These are phyloP conservation scores for Leccinum uliginosum DNA, from an alignment of 768 basidiomycete genomes.

Conservation along the genomic window DNA sequence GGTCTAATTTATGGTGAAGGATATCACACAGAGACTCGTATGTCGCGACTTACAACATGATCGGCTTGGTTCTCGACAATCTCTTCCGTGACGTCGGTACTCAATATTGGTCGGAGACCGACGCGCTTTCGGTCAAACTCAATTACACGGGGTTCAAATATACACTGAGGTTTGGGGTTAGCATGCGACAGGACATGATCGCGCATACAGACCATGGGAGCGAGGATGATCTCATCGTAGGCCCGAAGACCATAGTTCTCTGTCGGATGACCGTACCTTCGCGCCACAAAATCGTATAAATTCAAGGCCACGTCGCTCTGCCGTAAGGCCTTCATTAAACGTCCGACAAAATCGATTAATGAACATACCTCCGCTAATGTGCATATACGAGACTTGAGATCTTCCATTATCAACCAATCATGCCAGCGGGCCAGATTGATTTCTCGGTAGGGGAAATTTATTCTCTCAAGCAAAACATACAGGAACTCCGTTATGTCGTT, in stretches of 20 bases:
- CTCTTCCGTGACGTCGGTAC: constrained; percentile 69
- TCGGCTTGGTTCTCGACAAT: constrained; percentile 55
- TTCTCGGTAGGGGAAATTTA: constrained; percentile 85
- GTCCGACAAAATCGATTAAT: constrained; percentile 2
- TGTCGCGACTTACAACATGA: constrained; percentile 40
- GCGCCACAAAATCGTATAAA: constrained; percentile 84
- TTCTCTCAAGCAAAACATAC: constrained; percentile 70
- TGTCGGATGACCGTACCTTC: constrained; percentile 68
- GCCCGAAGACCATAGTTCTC: constrained; percentile 87
- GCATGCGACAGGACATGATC: neutral
- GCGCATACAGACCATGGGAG: constrained; percentile 71
- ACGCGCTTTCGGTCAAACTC: constrained; percentile 78
- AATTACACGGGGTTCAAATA: constrained; percentile 91
- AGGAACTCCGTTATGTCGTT: constrained; percentile 94
- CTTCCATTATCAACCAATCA: constrained; percentile 91
- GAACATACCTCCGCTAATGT: constrained; percentile 78
- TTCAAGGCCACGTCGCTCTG: constrained; percentile 89
- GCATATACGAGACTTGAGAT: constrained; percentile 79
- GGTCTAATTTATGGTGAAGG: constrained; percentile 49
- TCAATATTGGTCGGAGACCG: constrained; percentile 44
- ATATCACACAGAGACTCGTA: neutral
- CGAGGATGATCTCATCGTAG: constrained; percentile 93
- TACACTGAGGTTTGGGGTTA: constrained; percentile 47
- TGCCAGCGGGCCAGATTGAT: constrained; percentile 71
- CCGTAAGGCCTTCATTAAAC: constrained; percentile 4